A percentile compares a stretch with the other conserved stretches of the same genome.
phyloP scores from a whole-genome alignment of 306 rosid species.

The Canavalia gladiata region DNA sequence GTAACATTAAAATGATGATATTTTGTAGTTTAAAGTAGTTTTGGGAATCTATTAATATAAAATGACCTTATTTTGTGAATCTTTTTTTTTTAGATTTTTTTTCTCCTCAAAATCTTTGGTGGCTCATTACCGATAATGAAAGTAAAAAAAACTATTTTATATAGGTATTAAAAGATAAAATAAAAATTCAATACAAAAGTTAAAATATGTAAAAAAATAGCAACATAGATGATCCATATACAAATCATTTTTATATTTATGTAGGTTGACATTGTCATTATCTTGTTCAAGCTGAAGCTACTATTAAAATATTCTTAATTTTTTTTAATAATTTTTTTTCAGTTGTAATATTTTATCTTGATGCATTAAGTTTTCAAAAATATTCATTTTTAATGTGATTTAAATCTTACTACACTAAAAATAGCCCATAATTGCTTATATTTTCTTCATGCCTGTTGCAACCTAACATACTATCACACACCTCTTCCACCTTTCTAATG shows the following conservation, averaged over 20 bases:
- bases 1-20: too few species aligned
- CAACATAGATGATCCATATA: background rate
- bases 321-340: constrained; percentile 88
- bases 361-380: constrained; percentile 19
- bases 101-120: too few species aligned
- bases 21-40: too few species aligned
- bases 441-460: constrained; percentile 10
- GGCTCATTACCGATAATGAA: background rate
- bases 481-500: constrained; percentile 30
- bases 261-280: constrained; percentile 93
- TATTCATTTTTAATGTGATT: constrained; percentile 40
- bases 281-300: constrained; percentile 80
- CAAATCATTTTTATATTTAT: constrained; percentile 40
- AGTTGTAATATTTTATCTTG: constrained; percentile 59
- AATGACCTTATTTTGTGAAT: too few species aligned
- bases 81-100: too few species aligned
- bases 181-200: background rate
- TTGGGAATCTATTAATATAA: too few species aligned
- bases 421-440: constrained; percentile 10
- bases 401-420: constrained; percentile 1
- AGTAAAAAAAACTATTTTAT: constrained; percentile 29
- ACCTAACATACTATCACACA: constrained; percentile 19
- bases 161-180: background rate
- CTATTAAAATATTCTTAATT: constrained; percentile 70
- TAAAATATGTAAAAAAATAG: background rate